Base-by-base conservation (phyloP, 2,329 filamentous ascomycete genomes). In the Microcyclosporella mali region DNA sequence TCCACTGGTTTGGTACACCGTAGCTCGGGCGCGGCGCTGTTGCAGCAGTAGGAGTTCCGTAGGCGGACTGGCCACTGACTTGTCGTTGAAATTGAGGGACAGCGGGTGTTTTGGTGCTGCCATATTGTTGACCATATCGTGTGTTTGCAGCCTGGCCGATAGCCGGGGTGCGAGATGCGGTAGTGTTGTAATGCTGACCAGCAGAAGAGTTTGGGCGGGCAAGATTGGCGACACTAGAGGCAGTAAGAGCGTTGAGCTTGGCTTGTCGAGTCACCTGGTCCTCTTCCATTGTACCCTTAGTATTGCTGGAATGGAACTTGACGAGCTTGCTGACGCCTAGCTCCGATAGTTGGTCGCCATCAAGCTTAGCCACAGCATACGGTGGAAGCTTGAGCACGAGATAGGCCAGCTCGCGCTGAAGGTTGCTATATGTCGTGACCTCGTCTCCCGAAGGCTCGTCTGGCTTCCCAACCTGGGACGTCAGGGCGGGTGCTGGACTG, bases 321-420 rank as follows among this genome's bases (percentile, higher is more conserved):
- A 95, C 76, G 60, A 81, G 87, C 34, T 81, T 86, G 66, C 83
- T 90, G 59, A 94, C 84, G 49, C 86, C 82, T 36, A 95, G 70
- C 45, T 88, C 85, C 21, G 82, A 83, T n/a, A 94, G 68, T 62
- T 88, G 85, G 60, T 94, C 84, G 8, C 88, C 88, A 56, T 94
- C 83, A 48, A 95, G 70, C 57, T 92, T 90, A 4, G 88, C 82
- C 17, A 95, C 84, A 1, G 85, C 85, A 59, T 88, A 92, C 1
- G 88, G 88, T 1, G 88, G 88, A 9, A 95, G 68, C 30, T 77
- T 79, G 51, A 83, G 75, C 47, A 94, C 77, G 49, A 94, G 79
- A 21, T 88, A 69, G 0, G 79, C 71, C 15, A 95, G 70, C 59
- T 89, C 86, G 3, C 81, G 77, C 60, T 84, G 88, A 40, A 95